These are phyloP conservation scores for Hebeloma cylindrosporum DNA, from an alignment of 768 basidiomycete species.

Conservation along the genomic window DNA sequence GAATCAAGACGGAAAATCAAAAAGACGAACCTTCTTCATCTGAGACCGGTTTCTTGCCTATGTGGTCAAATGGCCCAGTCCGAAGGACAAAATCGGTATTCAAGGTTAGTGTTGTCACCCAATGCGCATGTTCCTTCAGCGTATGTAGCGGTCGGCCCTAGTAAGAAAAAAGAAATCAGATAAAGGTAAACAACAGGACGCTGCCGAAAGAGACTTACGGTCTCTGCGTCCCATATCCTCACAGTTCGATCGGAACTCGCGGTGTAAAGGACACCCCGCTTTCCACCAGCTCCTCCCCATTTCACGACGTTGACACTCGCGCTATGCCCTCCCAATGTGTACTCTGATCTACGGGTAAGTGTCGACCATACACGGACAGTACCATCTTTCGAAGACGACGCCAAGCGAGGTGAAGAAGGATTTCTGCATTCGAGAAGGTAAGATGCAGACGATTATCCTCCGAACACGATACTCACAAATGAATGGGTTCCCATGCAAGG, in stretches of 20 bases:
- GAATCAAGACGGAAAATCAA: neutral
- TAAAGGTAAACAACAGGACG: neutral
- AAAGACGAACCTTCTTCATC: slow-evolving; percentile 73
- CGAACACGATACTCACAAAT: slow-evolving; percentile 57
- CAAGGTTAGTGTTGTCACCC: slow-evolving; percentile 95
- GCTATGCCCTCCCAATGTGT: slow-evolving; percentile 88
- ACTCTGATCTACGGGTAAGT: slow-evolving; percentile 67
- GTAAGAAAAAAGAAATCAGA: slow-evolving; percentile 3
- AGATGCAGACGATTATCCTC: no score
- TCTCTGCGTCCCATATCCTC: slow-evolving; percentile 87
- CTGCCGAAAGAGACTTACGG: slow-evolving; percentile 45
- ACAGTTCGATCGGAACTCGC: slow-evolving; percentile 94
- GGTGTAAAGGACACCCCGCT: slow-evolving; percentile 82
- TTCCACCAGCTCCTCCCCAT: slow-evolving; percentile 86
- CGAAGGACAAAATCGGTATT: slow-evolving; percentile 95
- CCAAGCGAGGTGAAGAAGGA: slow-evolving; percentile 74
- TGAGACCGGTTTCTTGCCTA: slow-evolving; percentile 69
- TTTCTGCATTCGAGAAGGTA: slow-evolving; percentile 50
- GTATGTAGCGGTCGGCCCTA: slow-evolving; percentile 84
- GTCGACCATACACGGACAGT: slow-evolving; percentile 96
- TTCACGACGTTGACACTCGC: slow-evolving; percentile 93
- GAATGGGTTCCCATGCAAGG: slow-evolving; percentile 94
- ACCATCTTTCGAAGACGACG: slow-evolving; percentile 94
- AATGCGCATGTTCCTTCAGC: slow-evolving; percentile 95
- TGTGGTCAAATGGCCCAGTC: slow-evolving; percentile 94